phyloP scores from a whole-genome alignment of 352 stramenopile genomes.

The Pythium sp. region DNA sequence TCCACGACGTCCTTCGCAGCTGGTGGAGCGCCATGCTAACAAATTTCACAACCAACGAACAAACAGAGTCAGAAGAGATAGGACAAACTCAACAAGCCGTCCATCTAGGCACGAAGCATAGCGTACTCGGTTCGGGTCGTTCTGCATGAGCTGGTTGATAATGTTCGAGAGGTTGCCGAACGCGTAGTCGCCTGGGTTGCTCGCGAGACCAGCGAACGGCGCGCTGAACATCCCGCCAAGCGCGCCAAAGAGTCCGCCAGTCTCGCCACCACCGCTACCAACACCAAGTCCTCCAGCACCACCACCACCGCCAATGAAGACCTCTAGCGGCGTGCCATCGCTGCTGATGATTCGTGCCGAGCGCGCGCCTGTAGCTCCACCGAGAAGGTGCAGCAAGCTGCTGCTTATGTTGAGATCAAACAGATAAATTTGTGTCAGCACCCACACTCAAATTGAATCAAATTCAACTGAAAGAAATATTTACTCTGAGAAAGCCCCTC shows the following conservation, averaged over 20 bases:
- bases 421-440: not conserved
- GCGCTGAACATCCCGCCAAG: constrained; percentile 51
- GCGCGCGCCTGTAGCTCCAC: constrained; percentile 25
- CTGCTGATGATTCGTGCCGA: constrained; percentile 59
- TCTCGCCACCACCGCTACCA: constrained; percentile 31
- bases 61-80: not conserved
- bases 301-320: constrained; percentile 57
- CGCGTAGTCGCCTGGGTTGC: constrained; percentile 78
- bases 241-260: constrained; percentile 54
- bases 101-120: not conserved
- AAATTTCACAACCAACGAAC: constrained; percentile 12
- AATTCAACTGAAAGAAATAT: constrained; percentile 3
- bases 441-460: not conserved
- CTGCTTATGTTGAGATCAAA: constrained; percentile 1
- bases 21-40: constrained; percentile 74
- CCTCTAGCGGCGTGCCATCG: constrained; percentile 67
- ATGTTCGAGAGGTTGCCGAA: constrained; percentile 83
- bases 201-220: constrained; percentile 20
- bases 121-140: constrained; percentile 80
- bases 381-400: constrained; percentile 53
- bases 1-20: constrained; percentile 76
- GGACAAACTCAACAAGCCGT: not conserved
- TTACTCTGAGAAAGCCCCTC: constrained; percentile 16
- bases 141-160: constrained; percentile 89
- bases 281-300: constrained; percentile 21